These are phyloP conservation scores for Olyra latifolia DNA, from an alignment of 176 grass and related monocot genomes.

Conservation along the genomic window DNA sequence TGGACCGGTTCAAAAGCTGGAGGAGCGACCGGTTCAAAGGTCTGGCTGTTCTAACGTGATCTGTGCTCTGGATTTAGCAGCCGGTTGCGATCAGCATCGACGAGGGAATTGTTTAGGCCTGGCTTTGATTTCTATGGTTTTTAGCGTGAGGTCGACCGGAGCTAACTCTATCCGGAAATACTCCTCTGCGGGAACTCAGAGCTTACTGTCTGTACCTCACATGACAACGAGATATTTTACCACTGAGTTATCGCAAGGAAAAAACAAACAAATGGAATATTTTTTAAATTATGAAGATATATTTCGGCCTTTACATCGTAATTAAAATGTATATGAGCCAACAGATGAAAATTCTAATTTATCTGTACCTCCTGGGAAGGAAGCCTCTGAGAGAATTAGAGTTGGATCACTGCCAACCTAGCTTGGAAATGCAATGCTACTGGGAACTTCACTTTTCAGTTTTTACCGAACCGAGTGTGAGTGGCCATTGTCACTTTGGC, in stretches of 20 bases:
- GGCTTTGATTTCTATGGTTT: constrained; percentile 2
- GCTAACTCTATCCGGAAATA: not conserved
- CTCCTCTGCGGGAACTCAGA: not conserved
- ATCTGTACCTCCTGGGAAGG: not conserved
- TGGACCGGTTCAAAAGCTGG: constrained; percentile 45
- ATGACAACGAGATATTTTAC: not conserved
- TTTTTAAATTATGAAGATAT: no score
- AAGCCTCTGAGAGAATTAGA: no score
- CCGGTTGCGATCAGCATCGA: constrained; percentile 25
- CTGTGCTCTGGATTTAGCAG: constrained; percentile 12
- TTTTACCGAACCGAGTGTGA: not conserved
- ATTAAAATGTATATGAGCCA: no score
- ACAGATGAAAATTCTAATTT: no score
- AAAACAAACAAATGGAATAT: not conserved
- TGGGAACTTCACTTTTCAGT: not conserved
- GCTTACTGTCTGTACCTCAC: not conserved
- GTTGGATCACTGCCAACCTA: not conserved
- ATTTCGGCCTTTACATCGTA: no score
- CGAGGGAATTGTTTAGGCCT: not conserved
- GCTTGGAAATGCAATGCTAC: not conserved
- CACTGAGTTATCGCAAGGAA: not conserved
- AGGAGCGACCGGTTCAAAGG: constrained; percentile 40
- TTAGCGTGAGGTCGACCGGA: not conserved
- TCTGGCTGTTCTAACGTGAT: not conserved
- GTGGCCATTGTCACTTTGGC: constrained; percentile 25